Base-by-base conservation (phyloP, 148 eudicot genomes). In the Chenopodium album region DNA sequence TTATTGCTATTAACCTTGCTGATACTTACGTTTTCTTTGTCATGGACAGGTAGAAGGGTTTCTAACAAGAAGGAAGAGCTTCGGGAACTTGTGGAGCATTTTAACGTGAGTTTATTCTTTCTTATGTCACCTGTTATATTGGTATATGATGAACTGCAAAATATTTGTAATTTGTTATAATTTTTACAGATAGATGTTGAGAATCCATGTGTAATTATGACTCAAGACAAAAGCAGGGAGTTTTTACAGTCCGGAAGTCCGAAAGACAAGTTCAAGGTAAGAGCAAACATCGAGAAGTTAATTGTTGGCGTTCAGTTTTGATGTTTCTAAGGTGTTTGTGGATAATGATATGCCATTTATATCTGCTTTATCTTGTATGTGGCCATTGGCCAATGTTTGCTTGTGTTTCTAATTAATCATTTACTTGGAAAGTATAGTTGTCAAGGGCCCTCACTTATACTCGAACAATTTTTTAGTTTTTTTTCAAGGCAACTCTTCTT, bases 201-300 rank as follows among this genome's bases (percentile, higher is more conserved):
- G 81, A 97, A 97, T 90, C 99, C 99, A 75, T 97, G 99, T 82
- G 97, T 94, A 46, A 89, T 97, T 77, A 94, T 97, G 99, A 92
- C 88, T 82, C 99, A 97, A 91, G 99, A 97, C 84, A 97, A 97
- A 90, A 97, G 99, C 87, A 87, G 98, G 85, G 99, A 97, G 84
- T 97, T 97, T 87, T 86, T 97, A 81, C 98, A 97, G 90, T 94
- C 98, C 1, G 99, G 99, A 79, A 97, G 87, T 83, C 88, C 88
- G 78, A 94, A 89, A 84, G 99, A 97, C 85, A 97, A 94, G 86
- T 94, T 97, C 84, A 94, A 91, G 98, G 99, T 94, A 76, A 59
- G 83, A 67, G 71, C 66, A 19, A 77, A 22, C 1, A 75, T 23
- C 46, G 52, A 26, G 37, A 17, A 84, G 1, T 26, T 71, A 20